These are phyloP conservation scores for Ceratocystis diversiconidia DNA, from an alignment of 2,329 filamentous ascomycete species.

Conservation along the genomic window DNA sequence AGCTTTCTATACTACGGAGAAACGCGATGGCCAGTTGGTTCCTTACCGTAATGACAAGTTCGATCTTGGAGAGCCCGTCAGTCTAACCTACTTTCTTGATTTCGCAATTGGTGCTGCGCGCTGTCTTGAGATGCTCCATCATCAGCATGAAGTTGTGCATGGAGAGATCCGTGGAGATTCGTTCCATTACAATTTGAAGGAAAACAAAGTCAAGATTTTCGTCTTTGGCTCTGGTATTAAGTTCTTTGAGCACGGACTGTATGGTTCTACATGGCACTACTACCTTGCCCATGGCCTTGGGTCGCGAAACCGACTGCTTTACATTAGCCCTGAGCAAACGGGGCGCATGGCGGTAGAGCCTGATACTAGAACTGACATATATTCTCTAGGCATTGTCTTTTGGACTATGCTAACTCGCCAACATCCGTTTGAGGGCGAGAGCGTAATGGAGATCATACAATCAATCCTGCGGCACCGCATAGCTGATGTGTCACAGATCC, in stretches of 20 bases:
- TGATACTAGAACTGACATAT: constrained; percentile 84
- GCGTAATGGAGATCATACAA: constrained; percentile 81
- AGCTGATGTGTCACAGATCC: constrained; percentile 58
- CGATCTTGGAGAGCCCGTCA: constrained; percentile 44
- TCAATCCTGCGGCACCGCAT: constrained; percentile 70
- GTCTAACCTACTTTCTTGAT: constrained; percentile 65
- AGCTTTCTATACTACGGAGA: constrained; percentile 47
- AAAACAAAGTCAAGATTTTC: constrained; percentile 59
- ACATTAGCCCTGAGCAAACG: constrained; percentile 89
- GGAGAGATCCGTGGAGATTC: constrained; percentile 83
- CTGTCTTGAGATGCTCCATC: constrained; percentile 81
- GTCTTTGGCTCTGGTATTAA: constrained; percentile 77
- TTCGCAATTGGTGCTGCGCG: constrained; percentile 82
- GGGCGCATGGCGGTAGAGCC: constrained; percentile 85
- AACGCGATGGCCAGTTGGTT: constrained; percentile 37
- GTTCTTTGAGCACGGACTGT: constrained; percentile 80
- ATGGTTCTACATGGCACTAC: constrained; percentile 71
- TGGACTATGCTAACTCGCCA: constrained; percentile 73
- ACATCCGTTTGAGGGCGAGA: constrained; percentile 64
- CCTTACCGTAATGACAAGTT: constrained; percentile 32
- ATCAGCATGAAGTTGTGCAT: constrained; percentile 72
- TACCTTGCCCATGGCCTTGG: constrained; percentile 64
- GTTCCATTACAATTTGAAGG: constrained; percentile 68
- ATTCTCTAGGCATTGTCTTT: constrained; percentile 77
- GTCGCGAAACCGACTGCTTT: constrained; percentile 77